Base-by-base conservation (phyloP, 768 basidiomycete species). In the Hygrophorus russula region DNA sequence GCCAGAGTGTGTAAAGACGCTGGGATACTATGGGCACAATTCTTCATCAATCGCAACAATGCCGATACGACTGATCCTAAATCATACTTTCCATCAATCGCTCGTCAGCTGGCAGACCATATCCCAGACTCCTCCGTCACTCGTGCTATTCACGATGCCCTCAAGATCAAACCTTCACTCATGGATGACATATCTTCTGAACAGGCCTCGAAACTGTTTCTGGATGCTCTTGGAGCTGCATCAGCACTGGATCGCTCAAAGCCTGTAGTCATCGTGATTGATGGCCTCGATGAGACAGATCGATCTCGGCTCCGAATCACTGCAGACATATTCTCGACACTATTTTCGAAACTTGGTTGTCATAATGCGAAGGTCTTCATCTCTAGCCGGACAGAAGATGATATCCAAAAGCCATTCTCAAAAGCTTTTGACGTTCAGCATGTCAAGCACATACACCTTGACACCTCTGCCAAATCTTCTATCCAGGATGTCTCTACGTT, bases 251-350 rank as follows among this genome's bases (percentile, higher is more conserved):
- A 52, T 32, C 12, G 13, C 7, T 32, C 31, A 17, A 39, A 29
- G 8, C 50, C 52, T 3, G 49, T 52, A 4, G 50, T 53, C 14
- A 36, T 55, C 15, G 48, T 55, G 29, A 53, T 55, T 14, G 52
- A 55, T 15, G 54, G 48, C 5, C 41, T 55, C 9, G 54, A 55
- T 41, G 54, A 53, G 33, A 53, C 54, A 0, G 38, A 50, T 14
- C 36, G 18, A 20, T 28, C 18, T 4, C 44, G 38, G 29, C 41
- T 53, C 1, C 36, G 39, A 18, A 30, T 39, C n/a, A 52, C 47
- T 5, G 50, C 49, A 9, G 41, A 9, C 3, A 49, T 52, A 12
- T 51, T 55, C 19, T 47, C 53, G 5, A 3, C 4, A 24, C 7
- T 24, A 7, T 24, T 24, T 24, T 3, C 36, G 29, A 24, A 24